These are phyloP conservation scores for Seiridium cupressi DNA, from an alignment of 2,329 filamentous ascomycete species.

Conservation along the genomic window DNA sequence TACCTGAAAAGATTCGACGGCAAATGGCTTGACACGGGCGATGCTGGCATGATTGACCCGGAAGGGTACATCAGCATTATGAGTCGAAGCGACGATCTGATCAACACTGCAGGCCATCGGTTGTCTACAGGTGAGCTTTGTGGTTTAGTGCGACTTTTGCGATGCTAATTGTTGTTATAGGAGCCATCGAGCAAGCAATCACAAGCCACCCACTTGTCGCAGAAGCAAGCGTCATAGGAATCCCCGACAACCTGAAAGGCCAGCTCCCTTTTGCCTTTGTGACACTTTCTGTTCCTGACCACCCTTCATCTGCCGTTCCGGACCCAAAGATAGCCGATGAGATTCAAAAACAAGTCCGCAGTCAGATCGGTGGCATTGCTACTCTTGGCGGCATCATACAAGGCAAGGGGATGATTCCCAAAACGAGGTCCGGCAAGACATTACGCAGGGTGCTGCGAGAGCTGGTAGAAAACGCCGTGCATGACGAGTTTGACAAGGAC, in stretches of 20 bases:
- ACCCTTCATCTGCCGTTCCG: constrained; percentile 50
- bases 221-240: constrained; percentile 82
- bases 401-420: constrained; percentile 83
- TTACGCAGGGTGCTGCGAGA: constrained; percentile 78
- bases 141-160: neutral
- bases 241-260: constrained; percentile 84
- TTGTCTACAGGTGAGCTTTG: constrained; percentile 69
- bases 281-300: constrained; percentile 46
- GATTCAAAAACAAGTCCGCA: constrained; percentile 70
- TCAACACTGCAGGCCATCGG: constrained; percentile 93
- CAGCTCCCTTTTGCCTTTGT: constrained; percentile 91
- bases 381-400: constrained; percentile 82
- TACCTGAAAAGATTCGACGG: constrained; percentile 82
- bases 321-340: constrained; percentile 49
- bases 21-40: constrained; percentile 86
- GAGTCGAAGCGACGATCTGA: constrained; percentile 76
- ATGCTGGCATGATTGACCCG: constrained; percentile 81
- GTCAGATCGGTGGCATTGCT: constrained; percentile 85
- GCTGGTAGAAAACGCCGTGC: constrained; percentile 77
- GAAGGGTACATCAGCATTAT: constrained; percentile 67
- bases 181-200: constrained; percentile 87
- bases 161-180: constrained; percentile 36
- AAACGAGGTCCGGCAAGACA: constrained; percentile 91
- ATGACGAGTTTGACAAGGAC: constrained; percentile 68
- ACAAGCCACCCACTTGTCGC: constrained; percentile 75